Percentiles rank a stretch among this genome's conserved stretches.
Conservation (phyloP, 371 early-diverging fungal species). For the Circinella minor region DNA sequence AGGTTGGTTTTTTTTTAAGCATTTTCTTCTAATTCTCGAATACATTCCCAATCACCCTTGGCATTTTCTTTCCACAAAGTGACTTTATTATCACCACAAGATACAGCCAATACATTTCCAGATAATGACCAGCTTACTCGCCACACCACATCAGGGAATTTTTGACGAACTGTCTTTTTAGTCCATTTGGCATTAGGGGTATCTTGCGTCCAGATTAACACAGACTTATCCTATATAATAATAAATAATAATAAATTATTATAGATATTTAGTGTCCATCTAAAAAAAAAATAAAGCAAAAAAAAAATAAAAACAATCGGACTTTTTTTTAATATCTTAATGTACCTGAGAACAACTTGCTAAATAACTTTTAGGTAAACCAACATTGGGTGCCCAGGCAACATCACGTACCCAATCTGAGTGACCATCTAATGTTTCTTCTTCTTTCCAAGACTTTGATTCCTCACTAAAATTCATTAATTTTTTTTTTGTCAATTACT, state of each 20-base stretch:
- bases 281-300: too few species aligned
- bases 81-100: conserved; percentile 95
- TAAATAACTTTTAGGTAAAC: conserved; percentile 85
- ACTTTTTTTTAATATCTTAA: background rate
- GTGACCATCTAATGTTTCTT: conserved; percentile 87
- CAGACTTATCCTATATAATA: conserved; percentile 80
- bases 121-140: conserved; percentile 95
- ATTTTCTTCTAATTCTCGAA: conserved; percentile 77
- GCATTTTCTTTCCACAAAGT: conserved; percentile 95
- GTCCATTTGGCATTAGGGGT: conserved; percentile 72
- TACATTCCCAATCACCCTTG: conserved; percentile 90
- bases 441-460: conserved; percentile 76
- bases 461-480: conserved; percentile 68
- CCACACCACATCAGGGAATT: conserved; percentile 97
- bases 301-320: too few species aligned
- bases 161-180: conserved; percentile 74
- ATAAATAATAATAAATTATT: background rate
- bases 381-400: conserved; percentile 95
- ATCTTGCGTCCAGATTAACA: conserved; percentile 95
- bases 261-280: too few species aligned
- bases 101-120: conserved; percentile 95
- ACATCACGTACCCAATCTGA: conserved; percentile 99
- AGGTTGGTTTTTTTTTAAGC: conserved; percentile 25
- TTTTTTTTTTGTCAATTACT: background rate
- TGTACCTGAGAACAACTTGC: conserved; percentile 92